phyloP scores from a whole-genome alignment of 495 filamentous ascomycete species.

The Venustampulla echinocandica region DNA sequence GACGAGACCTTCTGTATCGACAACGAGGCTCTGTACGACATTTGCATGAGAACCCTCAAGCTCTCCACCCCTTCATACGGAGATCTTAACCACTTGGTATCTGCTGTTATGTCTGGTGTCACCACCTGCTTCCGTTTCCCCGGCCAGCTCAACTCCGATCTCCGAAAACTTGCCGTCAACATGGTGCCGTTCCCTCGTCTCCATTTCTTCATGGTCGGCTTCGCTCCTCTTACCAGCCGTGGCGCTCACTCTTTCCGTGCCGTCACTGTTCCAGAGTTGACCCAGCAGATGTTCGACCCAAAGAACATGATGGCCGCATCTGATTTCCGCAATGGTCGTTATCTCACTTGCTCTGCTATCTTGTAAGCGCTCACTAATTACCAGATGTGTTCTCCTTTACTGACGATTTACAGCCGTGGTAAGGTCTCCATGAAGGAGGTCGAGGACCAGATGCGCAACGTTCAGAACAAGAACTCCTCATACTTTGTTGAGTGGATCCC shows the following conservation, averaged over 20 bases:
- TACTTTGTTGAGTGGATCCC: conserved; percentile 99
- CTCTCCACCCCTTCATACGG: conserved; percentile 96
- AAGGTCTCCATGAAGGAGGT: conserved; percentile 99
- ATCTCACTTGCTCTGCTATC: conserved; percentile 99
- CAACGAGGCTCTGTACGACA: conserved; percentile 99
- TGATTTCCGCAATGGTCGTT: conserved; percentile 99
- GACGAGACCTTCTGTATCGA: conserved; percentile 99
- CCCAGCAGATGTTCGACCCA: conserved; percentile 99
- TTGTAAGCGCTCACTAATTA: conserved; percentile 42
- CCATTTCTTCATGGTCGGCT: conserved; percentile 99
- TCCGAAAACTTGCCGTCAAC: conserved; percentile 99
- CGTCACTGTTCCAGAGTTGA: conserved; percentile 94
- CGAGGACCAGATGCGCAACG: conserved; percentile 99
- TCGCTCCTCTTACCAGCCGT: conserved; percentile 96
- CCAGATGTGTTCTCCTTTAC: conserved; percentile 22
- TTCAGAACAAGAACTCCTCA: conserved; percentile 99
- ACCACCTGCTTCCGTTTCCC: conserved; percentile 99
- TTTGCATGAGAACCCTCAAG: conserved; percentile 99
- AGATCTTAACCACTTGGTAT: conserved; percentile 98
- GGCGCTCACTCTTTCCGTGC: conserved; percentile 93
- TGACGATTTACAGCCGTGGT: conserved; percentile 59
- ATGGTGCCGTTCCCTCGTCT: conserved; percentile 99
- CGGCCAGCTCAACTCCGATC: conserved; percentile 98
- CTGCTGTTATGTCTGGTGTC: conserved; percentile 98
- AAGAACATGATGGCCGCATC: conserved; percentile 99